Evolutionary conservation across 2,329 filamentous ascomycete genomes (phyloP), one percentile per base, ranked within the genome.

Genomic region (Pestalotiopsis sp.): DNA sequence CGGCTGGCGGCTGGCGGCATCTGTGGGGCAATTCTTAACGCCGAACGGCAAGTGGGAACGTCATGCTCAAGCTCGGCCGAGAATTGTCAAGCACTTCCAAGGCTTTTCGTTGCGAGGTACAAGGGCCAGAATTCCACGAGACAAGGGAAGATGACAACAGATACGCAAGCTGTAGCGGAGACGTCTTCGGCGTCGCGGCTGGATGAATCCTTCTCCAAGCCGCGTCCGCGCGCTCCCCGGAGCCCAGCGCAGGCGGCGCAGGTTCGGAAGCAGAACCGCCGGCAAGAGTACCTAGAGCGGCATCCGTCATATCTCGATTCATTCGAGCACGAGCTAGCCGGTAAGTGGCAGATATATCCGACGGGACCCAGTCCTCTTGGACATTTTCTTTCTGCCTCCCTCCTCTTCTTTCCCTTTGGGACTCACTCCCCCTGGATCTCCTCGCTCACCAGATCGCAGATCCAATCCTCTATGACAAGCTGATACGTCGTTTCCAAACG

Each of bases 381-480:
- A 23, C 2, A 57, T 52, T 57, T 56, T 38, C n/a, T 39, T n/a
- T n/a, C 57, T 39, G 36, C 7, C 14, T 12, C 5, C 52, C 49
- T 56, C 25, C 2, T 13, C 23, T 52, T 13, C 12, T n/a, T 3
- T 14, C 4, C 36, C n/a, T 61, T 14, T 38, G 58, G 31, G 9
- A 56, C n/a, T 61, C 5, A n/a, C 38, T 60, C 39, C 23, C 31
- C n/a, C 3, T 56, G 14, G 38, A 17, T 45, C 25, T 7, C 41
- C 20, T 59, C 27, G 20, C 38, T 68, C 23, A 27, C 57, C 20
- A 31, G 12, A 13, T 27, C 36, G 36, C 68, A 87, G 93, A 96
- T 80, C 93, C 94, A 1, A 83, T 95, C 9, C 87, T 97, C 39
- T 97, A 97, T 83, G 93, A 97, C 78, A 87, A 89, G 66, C 85